These are phyloP conservation scores for Eleusine indica DNA, from an alignment of 176 grass and related monocot species.

Conservation along the genomic window DNA sequence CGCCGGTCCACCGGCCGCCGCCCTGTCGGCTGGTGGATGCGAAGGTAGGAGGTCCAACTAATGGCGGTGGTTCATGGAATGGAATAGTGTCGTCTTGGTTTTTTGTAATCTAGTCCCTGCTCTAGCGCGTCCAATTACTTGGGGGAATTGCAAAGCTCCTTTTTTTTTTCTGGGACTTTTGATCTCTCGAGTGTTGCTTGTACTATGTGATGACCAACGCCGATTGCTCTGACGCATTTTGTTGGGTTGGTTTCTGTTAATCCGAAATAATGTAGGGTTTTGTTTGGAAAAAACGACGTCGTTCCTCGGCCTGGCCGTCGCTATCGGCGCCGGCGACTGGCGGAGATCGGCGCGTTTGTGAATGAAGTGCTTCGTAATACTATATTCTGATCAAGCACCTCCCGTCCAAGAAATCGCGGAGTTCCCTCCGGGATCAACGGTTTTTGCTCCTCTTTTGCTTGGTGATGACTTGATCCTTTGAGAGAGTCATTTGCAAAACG, in stretches of 20 bases:
- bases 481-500: not conserved
- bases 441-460: not conserved
- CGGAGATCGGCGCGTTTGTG: not conserved
- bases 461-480: not conserved
- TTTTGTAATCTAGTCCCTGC: not conserved
- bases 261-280: not conserved
- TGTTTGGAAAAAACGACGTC: not conserved
- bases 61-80: conserved; percentile 23
- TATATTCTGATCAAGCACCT: not conserved
- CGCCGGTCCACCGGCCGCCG: not conserved
- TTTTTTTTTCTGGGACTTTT: not conserved
- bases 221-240: not conserved
- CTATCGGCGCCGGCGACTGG: conserved; percentile 1
- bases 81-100: not conserved
- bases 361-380: not conserved
- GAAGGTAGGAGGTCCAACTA: conserved; percentile 43
- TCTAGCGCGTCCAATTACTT: not conserved
- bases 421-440: not conserved
- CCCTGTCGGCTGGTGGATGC: not conserved
- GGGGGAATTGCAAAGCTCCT: not conserved
- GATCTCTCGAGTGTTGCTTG: not conserved
- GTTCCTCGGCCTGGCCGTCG: not conserved
- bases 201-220: not conserved
- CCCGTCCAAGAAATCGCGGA: not conserved
- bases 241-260: not conserved